Evolutionary conservation across 208 protist genomes (phyloP).

Genomic region (Acanthamoeba sp.): DNA sequence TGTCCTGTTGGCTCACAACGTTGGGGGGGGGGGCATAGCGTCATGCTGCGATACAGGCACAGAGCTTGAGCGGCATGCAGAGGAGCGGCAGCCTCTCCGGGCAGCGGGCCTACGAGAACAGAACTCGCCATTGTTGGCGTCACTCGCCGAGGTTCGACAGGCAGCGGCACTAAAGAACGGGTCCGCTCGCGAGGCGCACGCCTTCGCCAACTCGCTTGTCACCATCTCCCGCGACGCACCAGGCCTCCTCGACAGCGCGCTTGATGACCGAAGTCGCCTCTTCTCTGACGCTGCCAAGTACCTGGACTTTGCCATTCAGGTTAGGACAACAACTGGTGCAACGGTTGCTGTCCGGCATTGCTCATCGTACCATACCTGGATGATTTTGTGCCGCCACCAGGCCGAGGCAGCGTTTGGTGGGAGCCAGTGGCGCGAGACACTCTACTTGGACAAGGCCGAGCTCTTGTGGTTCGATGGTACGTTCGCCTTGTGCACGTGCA

Average conservation of each 20-base stretch:
- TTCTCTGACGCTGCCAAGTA: conserved; percentile 1
- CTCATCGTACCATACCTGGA: neutral
- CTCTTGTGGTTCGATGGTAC: neutral
- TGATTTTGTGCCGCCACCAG: neutral
- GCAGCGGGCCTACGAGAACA: neutral
- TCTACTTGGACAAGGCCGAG: conserved; percentile 59
- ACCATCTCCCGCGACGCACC: neutral
- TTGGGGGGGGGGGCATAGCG: neutral
- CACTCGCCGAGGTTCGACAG: neutral
- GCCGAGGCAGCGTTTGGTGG: conserved; percentile 47
- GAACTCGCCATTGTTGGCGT: neutral
- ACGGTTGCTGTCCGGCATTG: neutral
- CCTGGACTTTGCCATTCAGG: conserved; percentile 66
- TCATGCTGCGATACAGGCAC: neutral
- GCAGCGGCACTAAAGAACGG: neutral
- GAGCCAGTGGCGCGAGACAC: neutral
- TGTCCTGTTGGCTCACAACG: too few species aligned
- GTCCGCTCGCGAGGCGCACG: neutral
- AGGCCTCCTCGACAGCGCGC: neutral
- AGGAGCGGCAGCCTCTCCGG: neutral
- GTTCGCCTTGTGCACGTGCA: neutral
- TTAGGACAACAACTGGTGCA: too few species aligned
- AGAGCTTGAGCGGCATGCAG: neutral
- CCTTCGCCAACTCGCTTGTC: neutral
- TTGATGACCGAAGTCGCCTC: neutral